Base-by-base conservation (phyloP, 257 asterid species). In the Solanum microdontum region DNA sequence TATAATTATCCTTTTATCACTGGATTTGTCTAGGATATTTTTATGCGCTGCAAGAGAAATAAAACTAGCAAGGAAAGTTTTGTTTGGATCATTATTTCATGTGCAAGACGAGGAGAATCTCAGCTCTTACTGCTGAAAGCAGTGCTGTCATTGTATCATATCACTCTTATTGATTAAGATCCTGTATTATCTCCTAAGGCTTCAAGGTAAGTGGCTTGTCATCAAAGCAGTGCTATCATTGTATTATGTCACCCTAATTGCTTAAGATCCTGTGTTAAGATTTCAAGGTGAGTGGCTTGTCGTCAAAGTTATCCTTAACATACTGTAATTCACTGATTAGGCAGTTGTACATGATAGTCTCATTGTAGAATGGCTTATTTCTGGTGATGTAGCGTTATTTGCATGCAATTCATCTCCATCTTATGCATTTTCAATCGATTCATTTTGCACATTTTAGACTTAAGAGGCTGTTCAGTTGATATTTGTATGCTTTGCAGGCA, bases 401-500 rank as follows among this genome's bases (percentile, higher is more conserved):
- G 24, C 37, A n/a, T 79, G 66, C 30, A 32, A 43, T 79, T 37
- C 33, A 39, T 77, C 8, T 77, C 84, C 26, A 79, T 43, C 17
- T 79, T 26, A 14, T 11, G 36, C 84, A 43, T 43, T 79, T 43
- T 43, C 39, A 79, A 77, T 24, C 28, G 64, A 77, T 77, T 79
- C 64, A 43, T 17, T 80, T 28, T 80, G 39, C 68, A 28, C 12
- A 28, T 40, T 79, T 39, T 80, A 30, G 39, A 85, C 75, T 90
- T 82, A n/a, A n/a, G 75, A 87, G 39, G 15, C 21, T 23, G 70
- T 84, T 74, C 51, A 74, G 82, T 3, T 82, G 85, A 48, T 82
- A 82, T 82, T 86, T 87, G 19, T 82, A 10, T 82, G 69, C 85
- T 86, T 51, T 92, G 85, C 62, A 97, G 99, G 99, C 93, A 48